Percentiles rank a stretch among this genome's conserved stretches.
Conservation (phyloP, 148 eudicot genomes). For the Chenopodium suecicum region DNA sequence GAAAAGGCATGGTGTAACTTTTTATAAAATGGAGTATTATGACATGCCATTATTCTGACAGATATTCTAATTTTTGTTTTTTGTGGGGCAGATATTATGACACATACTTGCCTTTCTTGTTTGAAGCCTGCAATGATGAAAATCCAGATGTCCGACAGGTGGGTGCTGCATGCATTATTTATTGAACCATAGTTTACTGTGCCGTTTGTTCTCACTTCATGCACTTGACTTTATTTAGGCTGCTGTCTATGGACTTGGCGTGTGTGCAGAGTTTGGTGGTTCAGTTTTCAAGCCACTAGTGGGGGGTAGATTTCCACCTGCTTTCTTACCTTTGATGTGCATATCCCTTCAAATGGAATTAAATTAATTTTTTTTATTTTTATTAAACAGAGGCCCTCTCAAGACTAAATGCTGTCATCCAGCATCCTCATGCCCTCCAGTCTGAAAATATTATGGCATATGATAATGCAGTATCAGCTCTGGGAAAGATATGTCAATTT, state of each 20-base stretch:
- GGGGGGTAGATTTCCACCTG: slow-evolving; percentile 50
- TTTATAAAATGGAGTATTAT: too few species aligned
- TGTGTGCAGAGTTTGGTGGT: slow-evolving; percentile 97
- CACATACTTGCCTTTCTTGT: slow-evolving; percentile 76
- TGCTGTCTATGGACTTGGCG: slow-evolving; percentile 99
- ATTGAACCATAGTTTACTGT: not conserved
- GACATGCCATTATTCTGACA: not conserved
- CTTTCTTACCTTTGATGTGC: not conserved
- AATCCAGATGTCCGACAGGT: slow-evolving; percentile 89
- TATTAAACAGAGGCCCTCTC: slow-evolving; percentile 81
- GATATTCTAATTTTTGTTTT: slow-evolving; percentile 5
- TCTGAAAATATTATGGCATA: slow-evolving; percentile 83
- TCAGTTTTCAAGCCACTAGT: slow-evolving; percentile 80
- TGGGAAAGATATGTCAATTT: slow-evolving; percentile 84
- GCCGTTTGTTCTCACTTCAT: slow-evolving; percentile 15
- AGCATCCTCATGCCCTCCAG: slow-evolving; percentile 59
- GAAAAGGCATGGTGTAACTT: too few species aligned
- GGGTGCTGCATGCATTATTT: slow-evolving; percentile 16
- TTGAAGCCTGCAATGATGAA: slow-evolving; percentile 92
- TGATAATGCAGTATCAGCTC: slow-evolving; percentile 95
- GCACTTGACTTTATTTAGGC: slow-evolving; percentile 49
- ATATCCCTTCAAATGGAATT: not conserved
- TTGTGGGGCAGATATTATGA: slow-evolving; percentile 67
- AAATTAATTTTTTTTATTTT: not conserved
- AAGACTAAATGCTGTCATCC: slow-evolving; percentile 72